A percentile compares a stretch with the other conserved stretches of the same genome.
These are phyloP conservation scores for Fonsecaea multimorphosa DNA, from an alignment of 2,329 filamentous ascomycete genomes.

Conservation along the genomic window DNA sequence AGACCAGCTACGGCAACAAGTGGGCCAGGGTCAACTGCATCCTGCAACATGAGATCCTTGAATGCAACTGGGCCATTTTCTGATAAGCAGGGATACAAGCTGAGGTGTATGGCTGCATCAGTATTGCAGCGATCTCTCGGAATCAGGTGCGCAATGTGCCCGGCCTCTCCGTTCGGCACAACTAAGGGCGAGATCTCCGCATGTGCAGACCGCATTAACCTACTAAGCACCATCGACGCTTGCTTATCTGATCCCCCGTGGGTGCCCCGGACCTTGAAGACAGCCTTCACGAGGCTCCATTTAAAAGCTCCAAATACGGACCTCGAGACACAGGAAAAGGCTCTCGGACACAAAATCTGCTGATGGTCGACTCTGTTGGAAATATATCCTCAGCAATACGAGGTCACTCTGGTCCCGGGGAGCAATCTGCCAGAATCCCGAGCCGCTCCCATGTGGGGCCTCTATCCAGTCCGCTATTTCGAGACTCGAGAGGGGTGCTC, in stretches of 20 bases:
- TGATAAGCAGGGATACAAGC: conserved; percentile 19
- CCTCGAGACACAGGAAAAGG: neutral
- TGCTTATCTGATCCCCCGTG: conserved; percentile 1
- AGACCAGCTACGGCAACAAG: conserved; percentile 71
- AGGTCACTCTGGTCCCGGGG: conserved; percentile 4
- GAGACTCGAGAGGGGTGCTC: conserved; percentile 13
- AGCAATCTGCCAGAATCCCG: conserved; percentile 12
- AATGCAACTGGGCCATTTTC: conserved; percentile 1
- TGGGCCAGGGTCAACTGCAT: conserved; percentile 60
- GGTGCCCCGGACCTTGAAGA: neutral
- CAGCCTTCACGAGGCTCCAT: neutral
- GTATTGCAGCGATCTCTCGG: conserved; percentile 11
- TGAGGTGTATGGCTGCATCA: conserved; percentile 7
- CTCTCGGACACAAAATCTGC: neutral
- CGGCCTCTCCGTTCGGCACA: conserved; percentile 27
- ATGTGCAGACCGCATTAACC: conserved; percentile 10
- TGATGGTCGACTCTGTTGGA: neutral
- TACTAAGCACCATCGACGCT: neutral
- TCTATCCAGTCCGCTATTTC: conserved; percentile 6
- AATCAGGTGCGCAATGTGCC: conserved; percentile 28
- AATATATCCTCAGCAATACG: conserved; percentile 11
- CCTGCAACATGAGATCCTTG: conserved; percentile 15
- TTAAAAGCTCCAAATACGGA: neutral
- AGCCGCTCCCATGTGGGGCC: conserved; percentile 3
- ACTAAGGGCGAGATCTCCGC: conserved; percentile 26